Evolutionary conservation across 352 stramenopile species (phyloP), one percentile per base, ranked within the genome.

Genomic region (Globisporangium lucens): DNA sequence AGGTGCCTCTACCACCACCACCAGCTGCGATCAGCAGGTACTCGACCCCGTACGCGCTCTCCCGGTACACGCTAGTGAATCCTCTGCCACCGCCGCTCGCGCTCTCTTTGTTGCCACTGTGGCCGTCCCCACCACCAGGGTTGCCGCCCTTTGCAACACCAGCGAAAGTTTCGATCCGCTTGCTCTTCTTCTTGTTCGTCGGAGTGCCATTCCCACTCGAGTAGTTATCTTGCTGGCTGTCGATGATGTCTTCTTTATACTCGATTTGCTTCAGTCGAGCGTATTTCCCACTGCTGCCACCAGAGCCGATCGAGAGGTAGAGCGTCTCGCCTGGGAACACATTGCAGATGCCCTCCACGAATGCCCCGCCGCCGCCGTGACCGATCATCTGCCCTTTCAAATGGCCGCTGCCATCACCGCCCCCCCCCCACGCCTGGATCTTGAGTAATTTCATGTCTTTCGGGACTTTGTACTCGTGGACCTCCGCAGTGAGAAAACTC

Each of bases 251-350:
- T 10, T 79, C 67, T 24, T 79, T 67, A 29, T 71, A 74, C 13
- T 61, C 60, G 20, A 51, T 67, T 43, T 84, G 76, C 59, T 58
- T 41, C 75, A 92, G 79, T 2, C 65, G 75, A 56, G 78, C 80
- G 56, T 76, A 81, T 38, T 73, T 74, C 12, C 82, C 84, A 24
- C 68, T 73, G 41, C 46, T 73, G 0, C 82, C 82, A 47, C 84
- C 82, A 1, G 76, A 77, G 2, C 84, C 80, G 59, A 90, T 56
- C 2, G 74, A 79, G 30, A 90, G 71, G 55, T 80, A 92, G n/a
- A 91, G 68, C 41, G 78, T 89, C 60, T 94, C 85, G n/a, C 83
- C 82, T 46, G 85, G 82, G 61, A 82, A 80, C 2, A 94, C 85
- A 1, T 63, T 66, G 43, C 70, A 83, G 20, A 89, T 65, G 24